phyloP scores from a whole-genome alignment of 306 rosid genomes.

The Vicia faba region DNA sequence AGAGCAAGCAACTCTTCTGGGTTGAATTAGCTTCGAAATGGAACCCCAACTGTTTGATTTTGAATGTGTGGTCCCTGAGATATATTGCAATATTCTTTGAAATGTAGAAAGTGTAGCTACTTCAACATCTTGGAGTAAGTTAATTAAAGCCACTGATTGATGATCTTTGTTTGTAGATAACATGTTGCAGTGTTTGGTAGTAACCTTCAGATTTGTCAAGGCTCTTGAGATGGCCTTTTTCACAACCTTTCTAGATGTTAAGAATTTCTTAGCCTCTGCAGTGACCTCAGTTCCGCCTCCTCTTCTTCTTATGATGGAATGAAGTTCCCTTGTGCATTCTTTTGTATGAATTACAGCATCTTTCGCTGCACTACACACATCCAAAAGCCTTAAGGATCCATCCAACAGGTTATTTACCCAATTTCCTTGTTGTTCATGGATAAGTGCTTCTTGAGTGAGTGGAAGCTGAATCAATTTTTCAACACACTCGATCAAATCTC shows the following conservation, averaged over 20 bases:
- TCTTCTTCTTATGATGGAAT: slow-evolving; percentile 31
- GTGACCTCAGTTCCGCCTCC: slow-evolving; percentile 9
- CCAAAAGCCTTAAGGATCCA: slow-evolving; percentile 38
- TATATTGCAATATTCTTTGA: slow-evolving; percentile 18
- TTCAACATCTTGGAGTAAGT: slow-evolving; percentile 32
- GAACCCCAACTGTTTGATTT: slow-evolving; percentile 26
- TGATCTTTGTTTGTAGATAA: slow-evolving; percentile 19
- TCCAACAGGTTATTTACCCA: slow-evolving; percentile 31
- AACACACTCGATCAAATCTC: slow-evolving; percentile 36
- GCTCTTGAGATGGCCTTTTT: slow-evolving; percentile 20
- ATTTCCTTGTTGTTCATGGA: slow-evolving; percentile 7
- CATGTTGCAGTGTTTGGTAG: background rate
- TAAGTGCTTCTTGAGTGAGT: slow-evolving; percentile 23
- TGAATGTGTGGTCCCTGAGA: slow-evolving; percentile 40
- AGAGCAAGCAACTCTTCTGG: slow-evolving; percentile 27
- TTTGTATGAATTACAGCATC: slow-evolving; percentile 40
- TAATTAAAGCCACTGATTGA: slow-evolving; percentile 1
- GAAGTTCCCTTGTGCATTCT: slow-evolving; percentile 41
- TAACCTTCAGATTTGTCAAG: slow-evolving; percentile 27
- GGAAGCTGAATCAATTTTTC: slow-evolving; percentile 32
- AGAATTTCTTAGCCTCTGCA: slow-evolving; percentile 27
- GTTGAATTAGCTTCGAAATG: slow-evolving; percentile 35
- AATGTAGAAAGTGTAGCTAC: slow-evolving; percentile 20
- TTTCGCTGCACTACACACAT: slow-evolving; percentile 36
- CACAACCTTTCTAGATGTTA: slow-evolving; percentile 36